Percentiles rank a stretch among this genome's conserved stretches.
Conservation (phyloP, 176 grass and related monocot species). For the Musa acuminata region DNA sequence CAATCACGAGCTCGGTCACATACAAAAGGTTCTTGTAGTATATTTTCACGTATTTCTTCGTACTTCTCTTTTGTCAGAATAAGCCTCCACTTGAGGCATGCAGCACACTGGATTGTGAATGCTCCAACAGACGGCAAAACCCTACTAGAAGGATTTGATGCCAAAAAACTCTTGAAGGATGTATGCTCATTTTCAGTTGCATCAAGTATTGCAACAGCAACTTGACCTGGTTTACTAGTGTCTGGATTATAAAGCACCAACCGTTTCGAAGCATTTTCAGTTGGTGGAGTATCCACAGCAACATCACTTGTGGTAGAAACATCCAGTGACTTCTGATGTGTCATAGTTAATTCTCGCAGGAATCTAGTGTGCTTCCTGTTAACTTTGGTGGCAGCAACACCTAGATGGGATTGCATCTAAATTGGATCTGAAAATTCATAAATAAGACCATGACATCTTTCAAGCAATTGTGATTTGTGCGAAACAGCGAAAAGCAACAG, state of each 20-base stretch:
- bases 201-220: background rate
- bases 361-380: background rate
- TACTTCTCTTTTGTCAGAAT: constrained; percentile 57
- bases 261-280: constrained; percentile 18
- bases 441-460: background rate
- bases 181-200: background rate
- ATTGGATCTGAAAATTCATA: background rate
- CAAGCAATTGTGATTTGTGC: background rate
- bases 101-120: constrained; percentile 57
- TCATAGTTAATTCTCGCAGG: background rate
- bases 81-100: constrained; percentile 58
- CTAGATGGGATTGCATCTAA: background rate
- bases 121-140: constrained; percentile 38
- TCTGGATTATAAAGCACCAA: constrained; percentile 25
- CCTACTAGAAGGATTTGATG: constrained; percentile 1
- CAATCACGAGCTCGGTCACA: constrained; percentile 42
- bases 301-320: background rate
- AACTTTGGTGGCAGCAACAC: background rate
- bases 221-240: constrained; percentile 9
- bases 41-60: constrained; percentile 50
- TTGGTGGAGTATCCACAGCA: background rate
- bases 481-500: background rate
- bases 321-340: background rate
- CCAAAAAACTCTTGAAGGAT: background rate
- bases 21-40: constrained; percentile 34